Conservation (phyloP, 129 eudicot species). For the Escallonia rubra region DNA sequence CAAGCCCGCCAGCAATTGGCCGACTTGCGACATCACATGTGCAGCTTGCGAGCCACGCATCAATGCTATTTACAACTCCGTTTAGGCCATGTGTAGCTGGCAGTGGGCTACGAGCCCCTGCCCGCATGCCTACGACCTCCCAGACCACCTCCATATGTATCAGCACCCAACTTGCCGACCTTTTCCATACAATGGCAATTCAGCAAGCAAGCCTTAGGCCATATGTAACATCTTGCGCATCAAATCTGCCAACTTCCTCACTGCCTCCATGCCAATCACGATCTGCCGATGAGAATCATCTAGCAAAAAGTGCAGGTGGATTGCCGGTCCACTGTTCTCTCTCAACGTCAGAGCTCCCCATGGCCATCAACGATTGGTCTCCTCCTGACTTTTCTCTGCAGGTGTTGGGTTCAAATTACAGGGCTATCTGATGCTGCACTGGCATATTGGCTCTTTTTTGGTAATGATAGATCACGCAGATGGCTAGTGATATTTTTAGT, state of each 20-base stretch:
- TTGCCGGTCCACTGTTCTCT: neutral
- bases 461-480: neutral
- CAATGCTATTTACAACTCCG: neutral
- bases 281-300: conserved; percentile 1
- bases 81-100: neutral
- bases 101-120: conserved; percentile 27
- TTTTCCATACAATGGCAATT: neutral
- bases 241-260: conserved; percentile 5
- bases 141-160: conserved; percentile 9
- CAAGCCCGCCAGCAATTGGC: neutral
- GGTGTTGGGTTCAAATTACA: conserved; percentile 1
- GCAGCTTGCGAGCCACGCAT: conserved; percentile 7
- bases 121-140: conserved; percentile 45
- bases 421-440: conserved; percentile 10
- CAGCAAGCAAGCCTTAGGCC: neutral
- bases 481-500: neutral
- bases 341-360: conserved; percentile 1
- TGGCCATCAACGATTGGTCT: conserved; percentile 5
- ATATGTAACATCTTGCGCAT: neutral
- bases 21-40: neutral
- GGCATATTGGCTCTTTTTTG: neutral
- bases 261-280: conserved; percentile 8
- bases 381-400: conserved; percentile 9
- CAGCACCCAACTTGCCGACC: conserved; percentile 7
- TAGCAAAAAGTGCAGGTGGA: neutral